Base-by-base conservation (phyloP, 495 filamentous ascomycete species). In the Aspergillus heteromorphus region DNA sequence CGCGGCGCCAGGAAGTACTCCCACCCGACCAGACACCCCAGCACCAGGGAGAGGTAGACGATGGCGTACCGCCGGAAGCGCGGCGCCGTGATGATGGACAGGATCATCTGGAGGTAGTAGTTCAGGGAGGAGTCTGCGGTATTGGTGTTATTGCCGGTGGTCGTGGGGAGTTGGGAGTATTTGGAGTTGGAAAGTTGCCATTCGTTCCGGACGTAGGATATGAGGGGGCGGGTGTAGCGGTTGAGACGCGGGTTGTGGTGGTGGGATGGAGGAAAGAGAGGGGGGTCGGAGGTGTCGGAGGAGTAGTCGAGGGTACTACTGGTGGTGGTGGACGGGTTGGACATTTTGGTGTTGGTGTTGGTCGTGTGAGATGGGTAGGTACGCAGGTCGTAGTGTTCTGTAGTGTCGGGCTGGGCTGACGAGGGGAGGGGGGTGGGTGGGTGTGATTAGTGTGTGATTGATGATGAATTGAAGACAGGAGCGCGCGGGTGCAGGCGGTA, bases 1-100 rank as follows among this genome's bases (percentile, higher is more conserved):
- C 55, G 59, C 2, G 77, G 76, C 18, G 66, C 68, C n/a, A 76
- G 38, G 42, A 72, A 62, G 21, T 58, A 61, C 40, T 57, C 57
- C 79, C 79, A 83, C 13, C 64, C 62, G 2, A 69, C 52, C 58
- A 59, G 75, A 27, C 64, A 64, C 1, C 71, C 49, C 0, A 74
- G 29, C 14, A 79, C 51, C 3, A 79, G 58, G 2, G 66, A 36
- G 16, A 78, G 19, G 43, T 78, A 79, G 10, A 78, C 57, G 34
- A 78, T 23, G 7, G 75, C 56, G 48, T 76, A 77, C 49, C 79
- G 74, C 30, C 75, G 72, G 52, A 79, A 73, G 19, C 72, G 67
- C 18, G 76, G 78, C 11, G 78, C 75, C 13, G 70, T 63, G 31
- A 71, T 54, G 42, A 77, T 60, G 27, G 67, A 68, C 40, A 57